phyloP scores from a whole-genome alignment of 805 yeast species.

The Starmerella vitae region DNA sequence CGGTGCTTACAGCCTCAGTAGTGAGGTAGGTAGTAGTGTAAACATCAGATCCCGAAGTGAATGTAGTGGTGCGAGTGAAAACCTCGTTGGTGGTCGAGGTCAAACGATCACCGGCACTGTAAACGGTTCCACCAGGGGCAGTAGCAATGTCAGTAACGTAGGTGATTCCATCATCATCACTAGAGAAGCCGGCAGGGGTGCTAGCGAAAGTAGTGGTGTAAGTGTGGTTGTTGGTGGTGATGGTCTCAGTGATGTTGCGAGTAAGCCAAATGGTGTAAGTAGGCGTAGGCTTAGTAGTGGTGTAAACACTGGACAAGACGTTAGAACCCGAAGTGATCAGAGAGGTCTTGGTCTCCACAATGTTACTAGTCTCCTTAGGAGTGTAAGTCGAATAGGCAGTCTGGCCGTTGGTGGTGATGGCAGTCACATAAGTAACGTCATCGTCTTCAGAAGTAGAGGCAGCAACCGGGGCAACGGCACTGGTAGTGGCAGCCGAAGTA shows the following conservation, averaged over 20 bases:
- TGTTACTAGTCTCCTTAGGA: neutral
- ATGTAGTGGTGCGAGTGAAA: slow-evolving; percentile 12
- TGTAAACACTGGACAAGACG: neutral
- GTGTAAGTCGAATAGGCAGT: slow-evolving; percentile 3
- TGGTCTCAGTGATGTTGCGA: slow-evolving; percentile 12
- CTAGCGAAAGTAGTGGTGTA: slow-evolving; percentile 10
- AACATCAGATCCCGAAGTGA: slow-evolving; percentile 13
- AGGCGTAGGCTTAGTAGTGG: slow-evolving; percentile 3
- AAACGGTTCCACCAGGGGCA: slow-evolving; percentile 15
- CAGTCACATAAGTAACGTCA: slow-evolving; percentile 8
- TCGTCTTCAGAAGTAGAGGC: slow-evolving; percentile 1
- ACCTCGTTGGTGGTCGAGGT: slow-evolving; percentile 8
- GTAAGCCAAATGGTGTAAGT: slow-evolving; percentile 16
- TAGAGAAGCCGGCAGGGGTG: slow-evolving; percentile 4
- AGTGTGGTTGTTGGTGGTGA: slow-evolving; percentile 12
- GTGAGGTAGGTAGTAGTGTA: slow-evolving; percentile 13
- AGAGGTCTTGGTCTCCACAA: slow-evolving; percentile 1
- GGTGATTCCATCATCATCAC: slow-evolving; percentile 12
- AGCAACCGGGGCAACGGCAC: neutral
- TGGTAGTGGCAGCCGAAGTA: slow-evolving; percentile 1
- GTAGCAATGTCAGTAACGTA: slow-evolving; percentile 16
- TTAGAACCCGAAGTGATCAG: slow-evolving; percentile 1
- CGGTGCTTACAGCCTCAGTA: slow-evolving; percentile 1
- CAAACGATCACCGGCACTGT: slow-evolving; percentile 3
- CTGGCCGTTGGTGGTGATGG: slow-evolving; percentile 6